Evolutionary conservation across 495 filamentous ascomycete species (phyloP).

Genomic region (Hypoxylon cercidicola): DNA sequence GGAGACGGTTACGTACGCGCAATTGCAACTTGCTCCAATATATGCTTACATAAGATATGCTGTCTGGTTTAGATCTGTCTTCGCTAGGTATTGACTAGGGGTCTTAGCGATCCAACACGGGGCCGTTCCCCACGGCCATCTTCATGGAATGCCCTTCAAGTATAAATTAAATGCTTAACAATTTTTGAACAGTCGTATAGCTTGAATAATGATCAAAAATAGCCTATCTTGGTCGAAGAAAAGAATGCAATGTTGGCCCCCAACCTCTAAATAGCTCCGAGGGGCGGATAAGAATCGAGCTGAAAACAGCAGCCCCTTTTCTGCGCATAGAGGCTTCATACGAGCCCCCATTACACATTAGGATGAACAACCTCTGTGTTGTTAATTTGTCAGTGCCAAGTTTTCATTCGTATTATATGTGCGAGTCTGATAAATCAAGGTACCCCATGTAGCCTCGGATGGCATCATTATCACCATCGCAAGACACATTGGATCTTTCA

Average conservation of each 20-base stretch:
- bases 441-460: slow-evolving; percentile 30
- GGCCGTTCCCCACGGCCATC: slow-evolving; percentile 9
- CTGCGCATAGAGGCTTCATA: slow-evolving; percentile 24
- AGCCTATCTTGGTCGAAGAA: slow-evolving; percentile 1
- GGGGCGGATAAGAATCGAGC: slow-evolving; percentile 19
- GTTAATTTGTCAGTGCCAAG: slow-evolving; percentile 9
- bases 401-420: slow-evolving; percentile 5
- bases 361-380: not conserved
- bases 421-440: slow-evolving; percentile 9
- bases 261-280: slow-evolving; percentile 11
- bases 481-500: slow-evolving; percentile 34
- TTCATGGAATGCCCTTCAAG: not conserved
- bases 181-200: too few relatives aligned
- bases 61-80: slow-evolving; percentile 12
- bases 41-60: slow-evolving; percentile 25
- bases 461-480: slow-evolving; percentile 41
- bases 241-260: slow-evolving; percentile 14
- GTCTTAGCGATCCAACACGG: not conserved
- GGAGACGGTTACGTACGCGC: slow-evolving; percentile 38
- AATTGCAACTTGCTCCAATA: slow-evolving; percentile 21
- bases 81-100: slow-evolving; percentile 11
- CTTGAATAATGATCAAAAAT: not conserved
- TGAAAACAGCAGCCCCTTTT: slow-evolving; percentile 33
- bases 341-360: not conserved
- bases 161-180: too few relatives aligned